Conservation (phyloP, 2,329 filamentous ascomycete species). For the Clonostachys rosea region DNA sequence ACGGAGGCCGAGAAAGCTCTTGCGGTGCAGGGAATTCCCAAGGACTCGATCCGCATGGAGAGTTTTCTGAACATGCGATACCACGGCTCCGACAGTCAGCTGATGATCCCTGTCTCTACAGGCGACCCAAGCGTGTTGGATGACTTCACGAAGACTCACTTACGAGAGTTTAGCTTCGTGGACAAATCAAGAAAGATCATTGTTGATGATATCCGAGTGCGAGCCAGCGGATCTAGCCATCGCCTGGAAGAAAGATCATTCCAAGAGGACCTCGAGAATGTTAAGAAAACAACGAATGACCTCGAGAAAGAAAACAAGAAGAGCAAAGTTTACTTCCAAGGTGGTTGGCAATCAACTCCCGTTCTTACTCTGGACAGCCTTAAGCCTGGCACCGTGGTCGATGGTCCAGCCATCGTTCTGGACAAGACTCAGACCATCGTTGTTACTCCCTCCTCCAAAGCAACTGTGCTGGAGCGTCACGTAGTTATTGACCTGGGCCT, state of each 20-base stretch:
- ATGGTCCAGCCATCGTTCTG: slow-evolving; percentile 2
- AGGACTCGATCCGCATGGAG: slow-evolving; percentile 34
- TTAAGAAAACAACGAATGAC: not conserved
- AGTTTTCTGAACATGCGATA: slow-evolving; percentile 38
- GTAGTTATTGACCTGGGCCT: slow-evolving; percentile 1
- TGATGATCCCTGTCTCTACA: slow-evolving; percentile 25
- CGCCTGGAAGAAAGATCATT: slow-evolving; percentile 12
- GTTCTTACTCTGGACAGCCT: slow-evolving; percentile 4
- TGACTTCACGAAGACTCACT: slow-evolving; percentile 27
- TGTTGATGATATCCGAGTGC: slow-evolving; percentile 34
- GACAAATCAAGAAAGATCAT: slow-evolving; percentile 27
- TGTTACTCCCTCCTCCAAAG: not conserved
- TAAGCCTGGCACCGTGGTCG: not conserved
- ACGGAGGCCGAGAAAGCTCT: slow-evolving; percentile 16
- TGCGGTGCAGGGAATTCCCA: slow-evolving; percentile 29
- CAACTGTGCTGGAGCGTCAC: slow-evolving; percentile 1
- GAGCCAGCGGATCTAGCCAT: slow-evolving; percentile 20
- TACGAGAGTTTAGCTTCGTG: slow-evolving; percentile 33
- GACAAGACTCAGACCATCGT: slow-evolving; percentile 4
- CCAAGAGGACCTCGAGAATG: slow-evolving; percentile 12
- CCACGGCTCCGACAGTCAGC: slow-evolving; percentile 30
- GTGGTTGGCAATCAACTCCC: not conserved
- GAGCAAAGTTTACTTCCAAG: slow-evolving; percentile 10
- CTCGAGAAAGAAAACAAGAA: not conserved
- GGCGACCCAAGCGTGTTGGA: slow-evolving; percentile 18